Percentiles rank a stretch among this genome's conserved stretches.
Evolutionary conservation across 139 green algal genomes (phyloP).

Genomic region (Microglena sp.): DNA sequence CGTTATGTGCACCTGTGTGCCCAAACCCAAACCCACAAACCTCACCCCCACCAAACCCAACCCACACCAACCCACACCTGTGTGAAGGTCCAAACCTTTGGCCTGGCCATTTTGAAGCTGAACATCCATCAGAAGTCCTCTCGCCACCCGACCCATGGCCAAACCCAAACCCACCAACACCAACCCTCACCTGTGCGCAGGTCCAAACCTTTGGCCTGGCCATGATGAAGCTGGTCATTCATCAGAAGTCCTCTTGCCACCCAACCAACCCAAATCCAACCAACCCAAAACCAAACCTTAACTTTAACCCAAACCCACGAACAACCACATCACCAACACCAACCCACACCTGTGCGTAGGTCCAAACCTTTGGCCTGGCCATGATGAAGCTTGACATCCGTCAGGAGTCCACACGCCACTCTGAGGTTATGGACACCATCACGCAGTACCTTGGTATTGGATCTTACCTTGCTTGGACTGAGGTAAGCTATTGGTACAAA

Average conservation of each 20-base stretch:
- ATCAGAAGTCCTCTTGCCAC: too few species aligned
- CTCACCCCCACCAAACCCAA: not conserved
- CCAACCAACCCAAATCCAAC: too few species aligned
- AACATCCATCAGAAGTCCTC: too few species aligned
- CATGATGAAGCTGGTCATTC: conserved; percentile 76
- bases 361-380: conserved; percentile 72
- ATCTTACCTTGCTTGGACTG: conserved; percentile 71
- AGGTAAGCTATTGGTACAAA: too few species aligned
- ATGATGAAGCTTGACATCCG: conserved; percentile 88
- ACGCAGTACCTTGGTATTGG: conserved; percentile 85
- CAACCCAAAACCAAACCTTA: too few species aligned
- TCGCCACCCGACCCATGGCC: too few species aligned
- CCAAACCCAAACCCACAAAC: not conserved
- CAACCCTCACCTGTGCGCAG: too few species aligned
- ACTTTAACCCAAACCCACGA: too few species aligned
- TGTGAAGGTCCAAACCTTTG: conserved; percentile 59
- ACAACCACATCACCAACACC: too few species aligned
- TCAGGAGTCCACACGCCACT: conserved; percentile 78
- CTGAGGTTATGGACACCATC: conserved; percentile 82
- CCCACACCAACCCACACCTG: not conserved
- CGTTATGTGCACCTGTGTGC: not conserved
- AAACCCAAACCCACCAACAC: too few species aligned
- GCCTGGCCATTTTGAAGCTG: conserved; percentile 68
- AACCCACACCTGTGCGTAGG: too few species aligned
- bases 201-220: conserved; percentile 65